phyloP scores from a whole-genome alignment of 495 filamentous ascomycete genomes.

The Aspergillus incahuasiensis region DNA sequence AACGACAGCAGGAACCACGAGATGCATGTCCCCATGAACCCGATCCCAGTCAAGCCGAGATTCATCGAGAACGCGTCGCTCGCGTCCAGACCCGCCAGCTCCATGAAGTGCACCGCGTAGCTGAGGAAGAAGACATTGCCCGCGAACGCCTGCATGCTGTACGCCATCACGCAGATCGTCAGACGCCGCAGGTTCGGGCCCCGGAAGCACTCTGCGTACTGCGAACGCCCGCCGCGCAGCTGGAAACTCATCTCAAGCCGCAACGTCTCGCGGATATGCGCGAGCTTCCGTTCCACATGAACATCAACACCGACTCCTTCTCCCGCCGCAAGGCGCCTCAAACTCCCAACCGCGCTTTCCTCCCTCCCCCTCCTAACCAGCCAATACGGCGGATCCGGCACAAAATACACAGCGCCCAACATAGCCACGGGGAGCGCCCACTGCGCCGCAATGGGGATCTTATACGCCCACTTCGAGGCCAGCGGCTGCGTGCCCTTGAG shows the following conservation, averaged over 20 bases:
- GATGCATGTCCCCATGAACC: slow-evolving; percentile 58
- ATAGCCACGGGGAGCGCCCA: slow-evolving; percentile 31
- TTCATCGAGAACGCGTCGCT: slow-evolving; percentile 59
- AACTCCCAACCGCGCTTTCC: slow-evolving; percentile 33
- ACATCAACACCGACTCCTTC: slow-evolving; percentile 17
- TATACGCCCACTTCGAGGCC: slow-evolving; percentile 29
- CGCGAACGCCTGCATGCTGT: slow-evolving; percentile 43
- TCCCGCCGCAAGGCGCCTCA: slow-evolving; percentile 32
- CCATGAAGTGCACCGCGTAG: slow-evolving; percentile 42
- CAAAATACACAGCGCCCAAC: slow-evolving; percentile 34
- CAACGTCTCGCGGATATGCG: slow-evolving; percentile 32
- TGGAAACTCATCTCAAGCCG: slow-evolving; percentile 35
- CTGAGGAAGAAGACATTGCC: slow-evolving; percentile 29
- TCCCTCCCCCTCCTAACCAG: slow-evolving; percentile 38
- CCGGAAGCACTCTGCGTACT: slow-evolving; percentile 40
- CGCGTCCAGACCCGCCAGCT: slow-evolving; percentile 57
- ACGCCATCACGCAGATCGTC: slow-evolving; percentile 45
- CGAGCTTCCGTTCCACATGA: slow-evolving; percentile 21
- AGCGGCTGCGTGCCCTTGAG: slow-evolving; percentile 34
- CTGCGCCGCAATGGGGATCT: slow-evolving; percentile 34
- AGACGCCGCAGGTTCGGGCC: slow-evolving; percentile 44
- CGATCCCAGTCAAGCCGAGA: slow-evolving; percentile 61
- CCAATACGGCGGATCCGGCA: slow-evolving; percentile 49
- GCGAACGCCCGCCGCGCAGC: slow-evolving; percentile 35
- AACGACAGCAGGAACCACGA: slow-evolving; percentile 61